Evolutionary conservation across 164 flowering plant genomes (phyloP), one percentile per base, ranked within the genome.

Genomic region (Nelumbo lutea): DNA sequence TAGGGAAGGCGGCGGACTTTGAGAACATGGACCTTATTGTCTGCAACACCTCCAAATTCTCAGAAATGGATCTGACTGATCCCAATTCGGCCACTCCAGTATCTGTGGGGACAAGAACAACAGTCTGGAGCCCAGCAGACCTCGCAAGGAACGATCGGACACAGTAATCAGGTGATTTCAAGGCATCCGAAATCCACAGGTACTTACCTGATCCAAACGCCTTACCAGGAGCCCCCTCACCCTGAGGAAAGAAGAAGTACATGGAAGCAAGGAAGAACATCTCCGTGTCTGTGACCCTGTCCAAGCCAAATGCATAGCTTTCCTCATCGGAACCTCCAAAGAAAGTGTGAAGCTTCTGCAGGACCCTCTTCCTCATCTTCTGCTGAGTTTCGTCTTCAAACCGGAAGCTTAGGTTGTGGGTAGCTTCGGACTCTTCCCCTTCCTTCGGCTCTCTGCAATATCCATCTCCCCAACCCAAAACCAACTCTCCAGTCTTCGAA

Each of bases 401-500:
- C 14, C 84, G 75, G 3, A 77, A 72, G 71, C 70, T 80, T 14
- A 80, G 64, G 56, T 70, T 61, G 47, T 76, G 72, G 6, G 69
- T 73, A 2, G 69, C 78, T 62, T 85, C 89, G 11, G 84, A 78
- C 61, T 85, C 91, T 63, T 93, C 97, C 8, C 85, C 93, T 38
- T 88, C 92, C 59, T 63, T 85, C 6, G 96, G 93, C 79, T 94
- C 98, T 65, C 90, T 83, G 65, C 97, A 95, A 65, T 78, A 90
- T 58, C 98, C 98, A 82, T 91, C 98, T 40, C 98, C 98, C 98
- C 98, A 91, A 5, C 93, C 89, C 6, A 94, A 73, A 53, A 90
- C 90, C 81, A 76, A 75, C 61, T 88, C 96, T 1, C 96, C 97
- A 3, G 84, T 64, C 71, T 82, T 90, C 13, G 95, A 82, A 79